Evolutionary conservation across 2,329 filamentous ascomycete species (phyloP).

Genomic region (Aspergillus hortae): DNA sequence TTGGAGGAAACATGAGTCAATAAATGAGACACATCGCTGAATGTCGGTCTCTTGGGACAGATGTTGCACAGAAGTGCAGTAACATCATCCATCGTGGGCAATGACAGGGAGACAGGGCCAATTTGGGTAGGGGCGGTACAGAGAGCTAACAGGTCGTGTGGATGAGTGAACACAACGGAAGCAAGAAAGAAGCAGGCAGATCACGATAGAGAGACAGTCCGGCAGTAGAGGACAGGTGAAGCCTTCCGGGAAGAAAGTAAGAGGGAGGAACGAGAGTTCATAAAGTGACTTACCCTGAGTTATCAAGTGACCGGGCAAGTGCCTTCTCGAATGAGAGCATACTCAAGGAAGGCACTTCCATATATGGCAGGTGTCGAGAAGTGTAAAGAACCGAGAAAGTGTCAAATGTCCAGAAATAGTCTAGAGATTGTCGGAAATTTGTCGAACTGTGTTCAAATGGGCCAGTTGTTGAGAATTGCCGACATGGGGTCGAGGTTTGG

Average conservation of each 20-base stretch:
- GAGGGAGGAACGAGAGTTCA: no score
- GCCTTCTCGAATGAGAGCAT: no score
- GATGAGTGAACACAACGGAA: background rate
- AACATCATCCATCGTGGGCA: slow-evolving; percentile 31
- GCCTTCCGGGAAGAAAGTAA: no score
- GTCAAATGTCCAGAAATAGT: no score
- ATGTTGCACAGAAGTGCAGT: slow-evolving; percentile 77
- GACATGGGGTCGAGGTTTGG: no score
- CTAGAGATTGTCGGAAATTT: no score
- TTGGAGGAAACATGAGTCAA: slow-evolving; percentile 92
- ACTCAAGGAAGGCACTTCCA: background rate
- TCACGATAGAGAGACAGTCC: slow-evolving; percentile 21
- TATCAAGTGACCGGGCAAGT: no score
- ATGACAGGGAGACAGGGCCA: slow-evolving; percentile 15
- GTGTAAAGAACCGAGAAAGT: background rate
- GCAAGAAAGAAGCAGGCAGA: slow-evolving; percentile 15
- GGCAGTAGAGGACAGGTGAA: slow-evolving; percentile 2
- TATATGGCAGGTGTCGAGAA: background rate
- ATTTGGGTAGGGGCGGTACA: slow-evolving; percentile 7
- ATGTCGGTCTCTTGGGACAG: slow-evolving; percentile 73
- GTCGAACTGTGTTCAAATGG: no score
- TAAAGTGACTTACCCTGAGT: no score
- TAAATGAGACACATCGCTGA: slow-evolving; percentile 87
- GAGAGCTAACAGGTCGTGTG: slow-evolving; percentile 15
- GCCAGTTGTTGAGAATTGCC: no score